phyloP scores from a whole-genome alignment of 23 red algal species.

The Chondrus crispus region DNA sequence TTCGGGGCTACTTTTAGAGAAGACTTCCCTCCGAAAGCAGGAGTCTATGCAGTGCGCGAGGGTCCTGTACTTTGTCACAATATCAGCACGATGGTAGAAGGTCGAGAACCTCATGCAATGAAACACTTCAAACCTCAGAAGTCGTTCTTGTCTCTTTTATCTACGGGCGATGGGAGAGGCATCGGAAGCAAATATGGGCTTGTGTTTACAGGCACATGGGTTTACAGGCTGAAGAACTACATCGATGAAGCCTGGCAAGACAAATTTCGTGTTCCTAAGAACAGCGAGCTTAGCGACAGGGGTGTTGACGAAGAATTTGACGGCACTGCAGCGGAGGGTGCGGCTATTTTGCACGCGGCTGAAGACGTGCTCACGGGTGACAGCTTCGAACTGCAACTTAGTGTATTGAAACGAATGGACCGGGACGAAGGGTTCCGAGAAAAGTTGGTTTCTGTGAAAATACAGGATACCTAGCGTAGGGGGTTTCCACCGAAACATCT shows the following conservation, averaged over 20 bases:
- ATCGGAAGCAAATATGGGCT: slow-evolving; percentile 83
- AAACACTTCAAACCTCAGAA: slow-evolving; percentile 55
- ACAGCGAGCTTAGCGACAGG: not conserved
- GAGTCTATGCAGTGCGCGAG: slow-evolving; percentile 85
- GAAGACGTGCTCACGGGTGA: slow-evolving; percentile 25
- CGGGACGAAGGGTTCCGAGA: slow-evolving; percentile 25
- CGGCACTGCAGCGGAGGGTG: slow-evolving; percentile 34
- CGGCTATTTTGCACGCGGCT: slow-evolving; percentile 30
- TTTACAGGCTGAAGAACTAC: slow-evolving; percentile 67
- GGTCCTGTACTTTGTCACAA: slow-evolving; percentile 67
- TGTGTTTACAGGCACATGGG: slow-evolving; percentile 69
- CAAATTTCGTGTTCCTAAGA: slow-evolving; percentile 13
- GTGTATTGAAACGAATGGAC: slow-evolving; percentile 57
- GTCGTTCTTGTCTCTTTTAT: slow-evolving; percentile 59
- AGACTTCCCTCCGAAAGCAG: slow-evolving; percentile 67
- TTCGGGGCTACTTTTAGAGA: slow-evolving; percentile 22
- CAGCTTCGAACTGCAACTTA: slow-evolving; percentile 31
- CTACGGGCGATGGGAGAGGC: slow-evolving; percentile 71
- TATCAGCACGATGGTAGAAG: not conserved
- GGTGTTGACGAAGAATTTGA: not conserved
- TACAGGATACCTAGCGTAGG: no score
- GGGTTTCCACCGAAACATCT: no score
- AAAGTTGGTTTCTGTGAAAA: slow-evolving; percentile 7
- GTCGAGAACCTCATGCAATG: not conserved
- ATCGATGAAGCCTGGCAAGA: slow-evolving; percentile 77